A percentile compares a stretch with the other conserved stretches of the same genome.
These are phyloP conservation scores for Debaryomycetaceae sp. DNA, from an alignment of 1,139 yeast species.

Conservation along the genomic window DNA sequence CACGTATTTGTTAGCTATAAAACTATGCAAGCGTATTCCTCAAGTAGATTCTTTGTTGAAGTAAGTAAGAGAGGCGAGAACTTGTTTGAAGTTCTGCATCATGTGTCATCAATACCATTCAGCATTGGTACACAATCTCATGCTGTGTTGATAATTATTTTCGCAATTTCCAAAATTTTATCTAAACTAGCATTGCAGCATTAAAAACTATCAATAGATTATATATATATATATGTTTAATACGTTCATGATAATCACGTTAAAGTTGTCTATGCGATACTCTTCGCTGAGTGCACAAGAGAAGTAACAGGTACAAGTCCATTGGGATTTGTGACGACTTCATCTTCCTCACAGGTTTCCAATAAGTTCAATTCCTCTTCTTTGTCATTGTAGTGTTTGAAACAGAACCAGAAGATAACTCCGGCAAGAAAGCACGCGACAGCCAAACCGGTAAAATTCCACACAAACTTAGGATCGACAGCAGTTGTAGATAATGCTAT, in stretches of 20 bases:
- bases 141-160: too few relatives aligned
- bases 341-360: constrained; percentile 32
- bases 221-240: too few relatives aligned
- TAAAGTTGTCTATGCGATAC: constrained; percentile 7
- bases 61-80: too few relatives aligned
- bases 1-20: too few relatives aligned
- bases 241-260: neutral
- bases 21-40: too few relatives aligned
- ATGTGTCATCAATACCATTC: too few relatives aligned
- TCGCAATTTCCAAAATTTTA: too few relatives aligned
- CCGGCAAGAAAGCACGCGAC: constrained; percentile 60
- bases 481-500: constrained; percentile 67
- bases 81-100: too few relatives aligned
- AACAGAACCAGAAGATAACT: constrained; percentile 56
- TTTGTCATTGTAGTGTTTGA: constrained; percentile 51
- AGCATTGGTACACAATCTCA: too few relatives aligned
- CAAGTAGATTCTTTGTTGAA: too few relatives aligned
- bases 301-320: constrained; percentile 22
- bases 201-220: too few relatives aligned
- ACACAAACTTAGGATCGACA: constrained; percentile 62
- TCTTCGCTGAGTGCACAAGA: constrained; percentile 18
- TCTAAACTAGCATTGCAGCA: too few relatives aligned
- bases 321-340: neutral
- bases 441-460: constrained; percentile 65
- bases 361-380: constrained; percentile 63